These are phyloP conservation scores for Gossypium anomalum DNA, from an alignment of 345 rosid species.

Conservation along the genomic window DNA sequence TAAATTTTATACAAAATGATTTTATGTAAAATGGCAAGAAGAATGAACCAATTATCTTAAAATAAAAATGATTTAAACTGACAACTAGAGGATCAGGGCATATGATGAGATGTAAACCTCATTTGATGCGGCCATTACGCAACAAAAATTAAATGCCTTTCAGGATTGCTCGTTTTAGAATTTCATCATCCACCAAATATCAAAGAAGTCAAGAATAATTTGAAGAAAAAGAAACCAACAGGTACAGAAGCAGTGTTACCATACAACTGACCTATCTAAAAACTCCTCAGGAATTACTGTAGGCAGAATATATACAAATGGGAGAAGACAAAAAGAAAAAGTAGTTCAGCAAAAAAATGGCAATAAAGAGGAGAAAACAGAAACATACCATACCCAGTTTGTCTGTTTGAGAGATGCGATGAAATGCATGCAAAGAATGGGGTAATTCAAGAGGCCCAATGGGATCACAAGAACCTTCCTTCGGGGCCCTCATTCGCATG, in stretches of 20 bases:
- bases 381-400: conserved; percentile 39
- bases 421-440: conserved; percentile 69
- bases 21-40: background rate
- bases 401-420: conserved; percentile 49
- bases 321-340: background rate
- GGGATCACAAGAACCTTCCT: conserved; percentile 58
- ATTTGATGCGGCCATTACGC: background rate
- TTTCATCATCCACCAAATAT: conserved; percentile 2
- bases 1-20: background rate
- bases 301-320: background rate
- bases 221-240: conserved; percentile 5
- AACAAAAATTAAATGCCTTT: background rate
- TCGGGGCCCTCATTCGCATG: conserved; percentile 54
- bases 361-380: background rate
- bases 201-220: background rate
- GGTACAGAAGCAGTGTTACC: background rate
- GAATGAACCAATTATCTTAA: background rate
- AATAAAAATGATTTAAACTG: background rate
- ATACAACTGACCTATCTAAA: background rate
- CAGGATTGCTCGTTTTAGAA: background rate
- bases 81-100: background rate
- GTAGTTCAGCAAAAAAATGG: background rate
- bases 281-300: background rate
- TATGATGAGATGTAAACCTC: background rate
- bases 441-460: conserved; percentile 69